Conservation (phyloP, 345 rosid genomes). For the Eucalyptus leucophloia region DNA sequence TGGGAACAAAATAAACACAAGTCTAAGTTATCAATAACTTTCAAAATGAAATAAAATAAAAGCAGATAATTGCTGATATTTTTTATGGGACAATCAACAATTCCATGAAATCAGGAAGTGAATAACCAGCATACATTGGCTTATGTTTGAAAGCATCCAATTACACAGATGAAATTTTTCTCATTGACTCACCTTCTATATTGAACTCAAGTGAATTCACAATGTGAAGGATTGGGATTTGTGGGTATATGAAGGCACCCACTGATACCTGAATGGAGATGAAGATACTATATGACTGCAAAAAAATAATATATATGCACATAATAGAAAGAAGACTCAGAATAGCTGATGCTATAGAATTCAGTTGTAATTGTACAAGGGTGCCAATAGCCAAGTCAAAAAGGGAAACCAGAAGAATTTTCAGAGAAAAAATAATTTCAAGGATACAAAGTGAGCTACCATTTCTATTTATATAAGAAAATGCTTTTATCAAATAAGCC, state of each 20-base stretch:
- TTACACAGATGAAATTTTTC: background rate
- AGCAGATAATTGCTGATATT: background rate
- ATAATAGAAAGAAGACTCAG: background rate
- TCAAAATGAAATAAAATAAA: background rate
- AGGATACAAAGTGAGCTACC: background rate
- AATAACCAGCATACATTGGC: background rate
- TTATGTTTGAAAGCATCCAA: background rate
- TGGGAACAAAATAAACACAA: background rate
- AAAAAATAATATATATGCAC: background rate
- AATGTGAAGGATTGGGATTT: constrained; percentile 38
- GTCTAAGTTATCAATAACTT: background rate
- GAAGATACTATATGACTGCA: background rate
- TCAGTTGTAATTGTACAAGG: background rate
- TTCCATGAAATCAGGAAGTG: background rate
- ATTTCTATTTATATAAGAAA: background rate
- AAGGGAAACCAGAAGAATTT: background rate
- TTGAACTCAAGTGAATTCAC: constrained; percentile 50
- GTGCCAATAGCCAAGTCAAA: background rate
- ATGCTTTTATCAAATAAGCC: background rate
- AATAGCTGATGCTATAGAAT: background rate
- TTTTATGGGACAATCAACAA: background rate
- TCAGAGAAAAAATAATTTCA: background rate
- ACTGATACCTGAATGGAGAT: constrained; percentile 56
- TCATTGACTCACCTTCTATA: constrained; percentile 32
- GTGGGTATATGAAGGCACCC: constrained; percentile 70